phyloP scores from a whole-genome alignment of 129 eudicot species.

The Scalesia atractyloides region DNA sequence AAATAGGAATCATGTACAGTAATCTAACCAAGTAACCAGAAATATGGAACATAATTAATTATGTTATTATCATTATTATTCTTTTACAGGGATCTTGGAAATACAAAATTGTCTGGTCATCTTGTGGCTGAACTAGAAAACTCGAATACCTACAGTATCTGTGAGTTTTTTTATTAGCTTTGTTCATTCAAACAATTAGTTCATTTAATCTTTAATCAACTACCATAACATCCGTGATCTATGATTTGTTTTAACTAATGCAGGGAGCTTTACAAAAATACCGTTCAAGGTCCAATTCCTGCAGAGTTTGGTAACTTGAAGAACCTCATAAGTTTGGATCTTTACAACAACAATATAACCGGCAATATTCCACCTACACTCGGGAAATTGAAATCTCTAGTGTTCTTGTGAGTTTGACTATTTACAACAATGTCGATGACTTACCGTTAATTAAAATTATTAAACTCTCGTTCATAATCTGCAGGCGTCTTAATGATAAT shows the following conservation, averaged over 20 bases:
- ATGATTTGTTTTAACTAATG: conserved; percentile 12
- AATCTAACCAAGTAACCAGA: background rate
- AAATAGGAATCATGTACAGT: background rate
- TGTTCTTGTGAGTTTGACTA: conserved; percentile 79
- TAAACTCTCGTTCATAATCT: conserved; percentile 20
- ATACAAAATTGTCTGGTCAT: conserved; percentile 89
- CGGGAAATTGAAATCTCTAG: conserved; percentile 78
- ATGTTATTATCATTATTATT: background rate
- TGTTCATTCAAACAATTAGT: background rate
- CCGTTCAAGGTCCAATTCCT: conserved; percentile 81
- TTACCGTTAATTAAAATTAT: conserved; percentile 1
- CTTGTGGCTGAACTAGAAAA: conserved; percentile 79
- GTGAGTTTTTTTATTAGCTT: conserved; percentile 45
- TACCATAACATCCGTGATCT: background rate
- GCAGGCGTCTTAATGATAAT: conserved; percentile 91
- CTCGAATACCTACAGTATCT: conserved; percentile 93
- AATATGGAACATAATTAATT: conserved; percentile 3
- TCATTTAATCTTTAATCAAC: background rate
- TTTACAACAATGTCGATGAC: background rate
- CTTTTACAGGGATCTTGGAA: conserved; percentile 84
- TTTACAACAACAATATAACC: conserved; percentile 85
- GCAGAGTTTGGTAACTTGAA: conserved; percentile 84
- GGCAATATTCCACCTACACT: conserved; percentile 81
- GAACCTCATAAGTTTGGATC: conserved; percentile 85
- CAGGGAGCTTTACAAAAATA: conserved; percentile 95